Evolutionary conservation across 1,284 basidiomycete species (phyloP), one percentile per base, ranked within the genome.

Genomic region (Dichomitus squalens): DNA sequence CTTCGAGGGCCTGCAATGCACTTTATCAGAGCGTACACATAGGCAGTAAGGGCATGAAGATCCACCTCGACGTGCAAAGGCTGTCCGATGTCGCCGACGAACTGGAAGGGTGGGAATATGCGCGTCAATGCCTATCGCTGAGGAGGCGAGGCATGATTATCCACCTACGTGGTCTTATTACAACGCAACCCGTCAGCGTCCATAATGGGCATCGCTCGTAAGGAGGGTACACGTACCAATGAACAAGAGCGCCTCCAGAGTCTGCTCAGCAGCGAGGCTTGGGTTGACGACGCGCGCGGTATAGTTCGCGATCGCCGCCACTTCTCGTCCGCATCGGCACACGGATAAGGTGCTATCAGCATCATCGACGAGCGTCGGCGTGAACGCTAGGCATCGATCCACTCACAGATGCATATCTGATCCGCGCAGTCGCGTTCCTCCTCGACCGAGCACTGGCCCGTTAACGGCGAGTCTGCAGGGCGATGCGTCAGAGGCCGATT

Each of bases 221-320:
- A 41, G 25, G 12, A 39, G 18, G 43, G 23, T 20, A 62, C 49
- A 52, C 70, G 43, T 25, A 69, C 68, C 66, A 21, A 84, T 63
- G 63, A 84, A 85, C 60, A 79, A 77, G 38, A 84, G 68, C 12
- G 81, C 81, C 61, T 84, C 78, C 63, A 79, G 76, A 1, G 72
- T 68, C 59, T 83, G 79, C 7, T 70, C 67, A 5, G 70, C 71
- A 38, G 70, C 72, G 12, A 83, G 70, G 3, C 67, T 69, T 3
- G 74, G 73, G 43, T 80, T 69, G 14, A 75, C 70, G 6, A 83
- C 74, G 20, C 81, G 77, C 21, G 68, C 70, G 0, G 82, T 85
- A 63, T 82, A 84, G 68, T 84, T 84, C 4, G 81, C 79, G 57
- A 83, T 82, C 9, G 81, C 81, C 39, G 38, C 36, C 31, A 58